phyloP scores from a whole-genome alignment of 495 filamentous ascomycete genomes.

The Symbiotaphrina buchneri region DNA sequence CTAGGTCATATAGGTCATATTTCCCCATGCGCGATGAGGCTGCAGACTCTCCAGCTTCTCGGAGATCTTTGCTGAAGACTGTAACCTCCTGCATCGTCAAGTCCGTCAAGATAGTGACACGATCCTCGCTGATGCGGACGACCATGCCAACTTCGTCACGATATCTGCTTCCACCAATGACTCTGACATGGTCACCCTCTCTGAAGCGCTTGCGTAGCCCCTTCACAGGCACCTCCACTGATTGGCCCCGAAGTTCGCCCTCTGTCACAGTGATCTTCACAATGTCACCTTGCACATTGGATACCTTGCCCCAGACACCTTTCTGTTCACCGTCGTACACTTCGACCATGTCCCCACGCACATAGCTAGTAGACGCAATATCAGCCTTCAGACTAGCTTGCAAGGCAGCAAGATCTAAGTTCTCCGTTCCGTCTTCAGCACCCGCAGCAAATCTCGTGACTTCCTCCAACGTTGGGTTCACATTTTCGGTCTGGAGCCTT shows the following conservation, averaged over 20 bases:
- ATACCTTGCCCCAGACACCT: slow-evolving; percentile 65
- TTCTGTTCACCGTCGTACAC: slow-evolving; percentile 93
- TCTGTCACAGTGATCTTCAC: slow-evolving; percentile 74
- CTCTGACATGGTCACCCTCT: slow-evolving; percentile 93
- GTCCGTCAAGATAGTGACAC: slow-evolving; percentile 79
- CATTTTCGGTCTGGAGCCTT: slow-evolving; percentile 58
- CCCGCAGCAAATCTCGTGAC: slow-evolving; percentile 81
- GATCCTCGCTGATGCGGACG: slow-evolving; percentile 72
- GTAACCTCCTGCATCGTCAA: slow-evolving; percentile 82
- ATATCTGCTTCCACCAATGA: slow-evolving; percentile 85
- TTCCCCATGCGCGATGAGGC: slow-evolving; percentile 57
- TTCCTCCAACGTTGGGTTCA: slow-evolving; percentile 85
- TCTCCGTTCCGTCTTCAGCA: slow-evolving; percentile 76
- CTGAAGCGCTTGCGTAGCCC: slow-evolving; percentile 83
- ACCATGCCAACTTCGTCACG: slow-evolving; percentile 94
- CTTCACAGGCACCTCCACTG: slow-evolving; percentile 79
- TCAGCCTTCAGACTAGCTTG: slow-evolving; percentile 67
- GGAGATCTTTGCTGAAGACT: slow-evolving; percentile 91
- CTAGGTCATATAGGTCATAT: slow-evolving; percentile 79
- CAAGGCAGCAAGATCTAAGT: slow-evolving; percentile 75
- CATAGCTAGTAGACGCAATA: slow-evolving; percentile 54
- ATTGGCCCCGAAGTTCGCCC: slow-evolving; percentile 61
- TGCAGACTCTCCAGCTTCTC: slow-evolving; percentile 77
- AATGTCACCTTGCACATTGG: slow-evolving; percentile 77
- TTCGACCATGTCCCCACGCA: slow-evolving; percentile 83